Conservation (phyloP, 2,329 filamentous ascomycete species). For the Ceratocystis smalleyi region DNA sequence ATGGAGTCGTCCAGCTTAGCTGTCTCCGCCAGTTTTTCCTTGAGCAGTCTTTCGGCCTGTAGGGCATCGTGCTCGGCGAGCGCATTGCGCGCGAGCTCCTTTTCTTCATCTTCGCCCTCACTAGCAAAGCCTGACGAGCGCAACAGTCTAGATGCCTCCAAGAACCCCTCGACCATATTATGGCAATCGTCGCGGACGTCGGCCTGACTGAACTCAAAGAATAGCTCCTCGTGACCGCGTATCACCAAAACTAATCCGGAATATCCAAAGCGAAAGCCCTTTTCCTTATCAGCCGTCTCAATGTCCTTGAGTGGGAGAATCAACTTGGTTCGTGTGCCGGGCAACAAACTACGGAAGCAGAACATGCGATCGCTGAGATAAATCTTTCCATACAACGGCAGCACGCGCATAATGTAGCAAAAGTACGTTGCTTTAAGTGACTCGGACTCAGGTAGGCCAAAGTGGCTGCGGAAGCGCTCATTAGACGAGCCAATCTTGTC, state of each 20-base stretch:
- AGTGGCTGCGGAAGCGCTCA: conserved; percentile 77
- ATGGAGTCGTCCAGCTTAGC: conserved; percentile 39
- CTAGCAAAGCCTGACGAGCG: neutral
- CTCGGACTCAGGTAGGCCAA: conserved; percentile 72
- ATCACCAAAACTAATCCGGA: conserved; percentile 86
- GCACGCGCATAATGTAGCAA: conserved; percentile 73
- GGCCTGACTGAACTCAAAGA: conserved; percentile 74
- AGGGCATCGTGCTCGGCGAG: conserved; percentile 69
- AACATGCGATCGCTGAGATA: conserved; percentile 80
- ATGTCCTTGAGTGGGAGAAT: conserved; percentile 83
- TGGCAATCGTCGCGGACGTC: conserved; percentile 78
- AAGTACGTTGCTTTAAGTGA: conserved; percentile 80
- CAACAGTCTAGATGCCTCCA: conserved; percentile 3
- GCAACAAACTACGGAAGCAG: conserved; percentile 83
- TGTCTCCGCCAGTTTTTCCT: neutral
- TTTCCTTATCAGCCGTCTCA: conserved; percentile 86
- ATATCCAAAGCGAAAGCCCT: conserved; percentile 83
- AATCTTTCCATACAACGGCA: conserved; percentile 90
- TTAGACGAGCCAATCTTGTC: conserved; percentile 50
- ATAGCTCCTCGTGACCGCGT: conserved; percentile 83
- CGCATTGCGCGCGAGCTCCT: conserved; percentile 56
- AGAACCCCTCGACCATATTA: conserved; percentile 5
- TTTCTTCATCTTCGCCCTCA: conserved; percentile 35
- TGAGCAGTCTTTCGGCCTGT: conserved; percentile 29
- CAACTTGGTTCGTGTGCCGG: conserved; percentile 79